Evolutionary conservation across 1,284 basidiomycete species (phyloP).

Genomic region (Sporisorium reilianum): DNA sequence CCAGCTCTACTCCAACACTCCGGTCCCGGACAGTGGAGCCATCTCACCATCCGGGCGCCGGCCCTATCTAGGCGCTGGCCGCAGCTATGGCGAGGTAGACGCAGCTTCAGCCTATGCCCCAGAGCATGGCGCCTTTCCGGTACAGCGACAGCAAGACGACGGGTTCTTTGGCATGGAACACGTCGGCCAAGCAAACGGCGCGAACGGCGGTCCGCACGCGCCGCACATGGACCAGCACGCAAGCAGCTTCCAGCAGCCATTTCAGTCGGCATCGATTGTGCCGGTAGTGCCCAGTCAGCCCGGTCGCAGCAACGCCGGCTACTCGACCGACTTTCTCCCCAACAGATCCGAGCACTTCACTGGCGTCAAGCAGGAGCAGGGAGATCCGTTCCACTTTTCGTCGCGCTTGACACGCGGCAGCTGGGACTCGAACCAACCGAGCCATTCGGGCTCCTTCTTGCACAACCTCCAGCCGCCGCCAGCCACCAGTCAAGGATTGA

Average conservation of each 20-base stretch:
- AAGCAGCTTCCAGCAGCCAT: slow-evolving; percentile 13
- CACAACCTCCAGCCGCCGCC: slow-evolving; percentile 41
- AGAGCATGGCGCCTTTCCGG: slow-evolving; percentile 9
- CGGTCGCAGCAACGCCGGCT: slow-evolving; percentile 14
- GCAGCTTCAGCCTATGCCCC: slow-evolving; percentile 8
- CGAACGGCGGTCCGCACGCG: slow-evolving; percentile 8
- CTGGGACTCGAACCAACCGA: slow-evolving; percentile 50
- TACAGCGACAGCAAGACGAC: slow-evolving; percentile 27
- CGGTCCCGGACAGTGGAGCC: slow-evolving; percentile 10
- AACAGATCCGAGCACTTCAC: slow-evolving; percentile 13
- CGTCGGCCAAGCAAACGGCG: slow-evolving; percentile 7
- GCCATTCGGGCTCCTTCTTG: slow-evolving; percentile 13
- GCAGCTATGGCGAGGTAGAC: slow-evolving; percentile 18
- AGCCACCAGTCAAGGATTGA: slow-evolving; percentile 45
- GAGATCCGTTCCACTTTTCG: slow-evolving; percentile 43
- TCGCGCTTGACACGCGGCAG: slow-evolving; percentile 32
- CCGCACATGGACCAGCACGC: slow-evolving; percentile 18
- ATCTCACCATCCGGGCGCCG: slow-evolving; percentile 29
- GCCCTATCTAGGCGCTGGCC: slow-evolving; percentile 5
- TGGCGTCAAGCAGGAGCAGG: slow-evolving; percentile 29
- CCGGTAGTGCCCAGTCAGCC: slow-evolving; percentile 41
- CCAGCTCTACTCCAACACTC: slow-evolving; percentile 21
- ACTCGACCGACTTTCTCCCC: slow-evolving; percentile 15
- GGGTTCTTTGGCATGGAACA: slow-evolving; percentile 19
- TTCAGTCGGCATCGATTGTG: slow-evolving; percentile 21